These are phyloP conservation scores for Nannochloropsis gaditana DNA, from an alignment of 108 stramenopile genomes.

Conservation along the genomic window DNA sequence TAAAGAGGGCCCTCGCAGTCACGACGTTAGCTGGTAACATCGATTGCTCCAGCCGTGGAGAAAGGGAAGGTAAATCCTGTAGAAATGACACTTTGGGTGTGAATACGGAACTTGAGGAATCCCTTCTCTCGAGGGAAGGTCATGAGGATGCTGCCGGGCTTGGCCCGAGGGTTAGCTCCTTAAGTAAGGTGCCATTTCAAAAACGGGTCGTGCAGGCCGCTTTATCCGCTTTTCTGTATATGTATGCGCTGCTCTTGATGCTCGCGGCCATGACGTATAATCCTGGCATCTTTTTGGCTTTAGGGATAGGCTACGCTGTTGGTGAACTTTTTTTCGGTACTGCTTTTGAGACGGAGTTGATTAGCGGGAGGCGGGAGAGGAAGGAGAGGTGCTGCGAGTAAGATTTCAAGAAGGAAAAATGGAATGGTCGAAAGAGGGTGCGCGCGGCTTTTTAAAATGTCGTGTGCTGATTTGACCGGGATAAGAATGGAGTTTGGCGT, in stretches of 20 bases:
- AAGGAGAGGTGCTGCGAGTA: background rate
- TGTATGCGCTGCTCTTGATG: slow-evolving; percentile 18
- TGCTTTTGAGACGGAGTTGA: background rate
- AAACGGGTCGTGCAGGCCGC: background rate
- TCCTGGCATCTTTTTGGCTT: background rate
- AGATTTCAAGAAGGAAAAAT: background rate
- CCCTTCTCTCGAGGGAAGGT: background rate
- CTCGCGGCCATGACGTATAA: slow-evolving; percentile 1
- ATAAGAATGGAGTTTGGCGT: too few species aligned
- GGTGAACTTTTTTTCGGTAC: background rate
- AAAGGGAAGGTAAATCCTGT: background rate
- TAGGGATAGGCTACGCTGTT: background rate
- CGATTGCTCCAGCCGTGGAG: background rate
- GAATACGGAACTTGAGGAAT: background rate
- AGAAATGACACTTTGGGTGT: background rate
- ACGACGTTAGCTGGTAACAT: background rate
- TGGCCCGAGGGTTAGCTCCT: background rate
- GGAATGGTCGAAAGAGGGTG: background rate
- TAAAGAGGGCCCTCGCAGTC: background rate
- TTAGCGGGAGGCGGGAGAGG: background rate
- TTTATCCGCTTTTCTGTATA: background rate
- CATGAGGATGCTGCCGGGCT: background rate
- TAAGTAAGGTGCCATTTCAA: background rate
- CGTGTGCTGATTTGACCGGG: too few species aligned
- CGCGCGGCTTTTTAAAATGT: too few species aligned